phyloP scores from a whole-genome alignment of 305 asterid species.

The Solanum hybrid region DNA sequence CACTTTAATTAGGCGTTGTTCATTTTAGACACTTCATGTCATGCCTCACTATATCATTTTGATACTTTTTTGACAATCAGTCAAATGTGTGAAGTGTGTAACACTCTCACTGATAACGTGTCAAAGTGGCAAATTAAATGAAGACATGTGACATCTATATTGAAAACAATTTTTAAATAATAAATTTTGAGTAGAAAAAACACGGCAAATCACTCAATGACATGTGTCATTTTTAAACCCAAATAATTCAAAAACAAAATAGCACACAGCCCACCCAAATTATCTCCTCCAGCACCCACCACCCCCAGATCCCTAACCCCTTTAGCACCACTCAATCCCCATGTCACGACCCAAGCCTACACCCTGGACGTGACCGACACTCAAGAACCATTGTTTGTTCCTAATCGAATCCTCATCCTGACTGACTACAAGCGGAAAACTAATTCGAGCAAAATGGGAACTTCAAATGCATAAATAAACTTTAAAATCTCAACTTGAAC shows the following conservation, averaged over 20 bases:
- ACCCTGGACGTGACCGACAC: too few relatives aligned
- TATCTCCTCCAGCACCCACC: not conserved
- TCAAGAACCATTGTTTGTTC: too few relatives aligned
- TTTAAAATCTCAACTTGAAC: too few relatives aligned
- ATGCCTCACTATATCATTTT: not conserved
- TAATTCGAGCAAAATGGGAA: too few relatives aligned
- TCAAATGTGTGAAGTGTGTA: not conserved
- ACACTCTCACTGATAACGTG: not conserved
- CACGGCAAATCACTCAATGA: not conserved
- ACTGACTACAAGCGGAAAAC: too few relatives aligned
- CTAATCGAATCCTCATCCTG: too few relatives aligned
- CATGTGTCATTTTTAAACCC: not conserved
- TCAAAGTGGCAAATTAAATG: not conserved
- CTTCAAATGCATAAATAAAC: too few relatives aligned
- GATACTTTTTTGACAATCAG: not conserved
- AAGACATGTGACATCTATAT: not conserved
- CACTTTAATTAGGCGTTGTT: too few relatives aligned
- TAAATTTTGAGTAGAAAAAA: not conserved
- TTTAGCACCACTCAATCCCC: not conserved
- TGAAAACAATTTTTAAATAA: not conserved
- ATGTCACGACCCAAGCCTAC: too few relatives aligned
- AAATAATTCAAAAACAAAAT: too few relatives aligned
- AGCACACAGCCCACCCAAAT: not conserved
- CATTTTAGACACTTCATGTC: not conserved
- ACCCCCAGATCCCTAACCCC: not conserved